Evolutionary conservation across 75 land plant genomes (phyloP), one percentile per base, ranked within the genome.

Genomic region (Ceratopteris richardii): DNA sequence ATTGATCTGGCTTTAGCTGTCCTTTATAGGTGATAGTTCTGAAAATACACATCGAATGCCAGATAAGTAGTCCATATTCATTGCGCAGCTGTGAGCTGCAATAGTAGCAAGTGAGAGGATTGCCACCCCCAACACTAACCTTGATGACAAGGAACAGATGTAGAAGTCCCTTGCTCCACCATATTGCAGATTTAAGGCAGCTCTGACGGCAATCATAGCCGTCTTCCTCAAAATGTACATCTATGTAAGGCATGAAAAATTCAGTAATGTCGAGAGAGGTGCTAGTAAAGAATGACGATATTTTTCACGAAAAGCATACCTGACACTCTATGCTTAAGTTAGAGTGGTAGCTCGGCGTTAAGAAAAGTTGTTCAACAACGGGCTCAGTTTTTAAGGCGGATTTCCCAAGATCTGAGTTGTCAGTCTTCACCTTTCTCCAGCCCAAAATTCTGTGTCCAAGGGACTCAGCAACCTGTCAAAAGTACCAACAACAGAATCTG

Each of bases 1-100:
- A 54, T 51, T 95, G 99, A 44, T 62, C 74, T 23, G 99, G 99
- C 68, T 86, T 95, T 31, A 95, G 69, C 58, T 95, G 99, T 14
- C 99, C 99, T 67, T 95, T 95, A 70, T 95, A 95, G 31, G 89
- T 95, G 68, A 95, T 66, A 66, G 99, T 95, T 69, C 97, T 93
- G 81, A 14, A 26, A 4, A 54, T 27, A 16, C 16, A 54, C 11
- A 40, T 10, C 9, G 42, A 14, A 9, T 18, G 13, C 25, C 13
- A 23, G 17, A 20, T 59, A 26, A 48, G 24, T 47, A 14, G 21
- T 20, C 46, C 24, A 59, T 22, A 41, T 52, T 23, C n/a, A n/a
- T n/a, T n/a, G n/a, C n/a, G n/a, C n/a, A n/a, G n/a, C n/a, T n/a
- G n/a, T n/a, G n/a, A n/a, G n/a, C n/a, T n/a, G n/a, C n/a, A n/a